These are phyloP conservation scores for Naganishia albida DNA, from an alignment of 1,284 basidiomycete species.

Conservation along the genomic window DNA sequence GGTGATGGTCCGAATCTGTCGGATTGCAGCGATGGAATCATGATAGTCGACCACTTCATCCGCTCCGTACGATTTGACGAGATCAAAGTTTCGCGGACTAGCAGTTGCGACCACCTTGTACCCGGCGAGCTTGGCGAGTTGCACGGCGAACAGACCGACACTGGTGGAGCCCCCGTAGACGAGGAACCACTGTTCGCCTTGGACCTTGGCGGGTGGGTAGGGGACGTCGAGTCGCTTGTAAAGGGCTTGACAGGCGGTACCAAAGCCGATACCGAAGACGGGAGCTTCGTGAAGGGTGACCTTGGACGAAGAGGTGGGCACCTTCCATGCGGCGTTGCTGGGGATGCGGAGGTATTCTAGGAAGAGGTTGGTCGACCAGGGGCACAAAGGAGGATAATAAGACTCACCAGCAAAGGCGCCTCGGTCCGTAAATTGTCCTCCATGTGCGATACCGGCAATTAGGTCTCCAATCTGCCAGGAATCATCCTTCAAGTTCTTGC, in stretches of 20 bases:
- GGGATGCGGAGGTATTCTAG: slow-evolving; percentile 25
- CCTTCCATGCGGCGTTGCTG: slow-evolving; percentile 37
- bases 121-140: slow-evolving; percentile 56
- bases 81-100: slow-evolving; percentile 53
- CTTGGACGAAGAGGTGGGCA: slow-evolving; percentile 32
- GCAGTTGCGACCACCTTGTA: slow-evolving; percentile 56
- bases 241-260: slow-evolving; percentile 52
- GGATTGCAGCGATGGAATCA: slow-evolving; percentile 37
- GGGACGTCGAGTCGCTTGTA: slow-evolving; percentile 41
- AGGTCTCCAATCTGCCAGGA: slow-evolving; percentile 53
- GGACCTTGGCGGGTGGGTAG: slow-evolving; percentile 43
- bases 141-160: slow-evolving; percentile 57
- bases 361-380: background rate
- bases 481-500: slow-evolving; percentile 39
- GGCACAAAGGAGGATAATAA: background rate
- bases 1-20: slow-evolving; percentile 41
- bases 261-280: slow-evolving; percentile 52
- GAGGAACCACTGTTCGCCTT: slow-evolving; percentile 43
- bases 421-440: slow-evolving; percentile 48
- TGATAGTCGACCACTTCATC: slow-evolving; percentile 53
- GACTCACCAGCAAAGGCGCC: slow-evolving; percentile 48
- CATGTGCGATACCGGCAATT: slow-evolving; percentile 58
- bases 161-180: slow-evolving; percentile 56
- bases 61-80: slow-evolving; percentile 56
- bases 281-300: slow-evolving; percentile 54